These are phyloP conservation scores for Euphrasia arctica DNA, from an alignment of 305 asterid genomes.

Conservation along the genomic window DNA sequence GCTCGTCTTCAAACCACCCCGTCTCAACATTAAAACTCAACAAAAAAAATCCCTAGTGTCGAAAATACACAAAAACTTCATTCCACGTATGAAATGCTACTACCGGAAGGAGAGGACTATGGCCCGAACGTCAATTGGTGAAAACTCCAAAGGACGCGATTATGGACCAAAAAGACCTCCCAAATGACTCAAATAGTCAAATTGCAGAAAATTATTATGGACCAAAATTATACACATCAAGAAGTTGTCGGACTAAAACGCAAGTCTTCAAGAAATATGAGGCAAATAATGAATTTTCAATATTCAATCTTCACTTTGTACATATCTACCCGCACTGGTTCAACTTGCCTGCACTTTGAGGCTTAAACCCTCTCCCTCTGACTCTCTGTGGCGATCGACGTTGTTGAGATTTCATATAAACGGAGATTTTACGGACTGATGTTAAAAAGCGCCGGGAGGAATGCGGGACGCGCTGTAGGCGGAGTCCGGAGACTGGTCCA, in stretches of 20 bases:
- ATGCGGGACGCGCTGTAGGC: constrained; percentile 24
- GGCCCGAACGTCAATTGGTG: constrained; percentile 10
- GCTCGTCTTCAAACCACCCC: constrained; percentile 32
- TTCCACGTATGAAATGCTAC: too few relatives aligned
- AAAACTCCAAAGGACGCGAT: constrained; percentile 12
- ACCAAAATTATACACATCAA: too few relatives aligned
- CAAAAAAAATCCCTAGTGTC: constrained; percentile 27
- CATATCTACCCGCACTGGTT: too few relatives aligned
- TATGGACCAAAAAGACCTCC: not conserved
- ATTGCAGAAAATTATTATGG: too few relatives aligned
- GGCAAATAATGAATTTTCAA: too few relatives aligned
- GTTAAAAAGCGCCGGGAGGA: constrained; percentile 33
- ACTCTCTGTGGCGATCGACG: not conserved
- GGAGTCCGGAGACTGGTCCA: constrained; percentile 47
- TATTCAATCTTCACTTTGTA: too few relatives aligned
- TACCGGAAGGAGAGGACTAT: constrained; percentile 22
- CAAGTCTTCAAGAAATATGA: too few relatives aligned
- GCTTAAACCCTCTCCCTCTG: constrained; percentile 12
- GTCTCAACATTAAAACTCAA: constrained; percentile 23
- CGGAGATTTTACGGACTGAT: constrained; percentile 22
- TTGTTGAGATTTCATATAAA: not conserved
- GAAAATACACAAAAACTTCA: not conserved
- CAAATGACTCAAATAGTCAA: too few relatives aligned
- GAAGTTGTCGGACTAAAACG: too few relatives aligned
- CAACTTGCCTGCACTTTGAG: not conserved